A percentile compares a stretch with the other conserved stretches of the same genome.
These are phyloP conservation scores for Trichoderma sp. DNA, from an alignment of 2,329 filamentous ascomycete genomes.

Conservation along the genomic window DNA sequence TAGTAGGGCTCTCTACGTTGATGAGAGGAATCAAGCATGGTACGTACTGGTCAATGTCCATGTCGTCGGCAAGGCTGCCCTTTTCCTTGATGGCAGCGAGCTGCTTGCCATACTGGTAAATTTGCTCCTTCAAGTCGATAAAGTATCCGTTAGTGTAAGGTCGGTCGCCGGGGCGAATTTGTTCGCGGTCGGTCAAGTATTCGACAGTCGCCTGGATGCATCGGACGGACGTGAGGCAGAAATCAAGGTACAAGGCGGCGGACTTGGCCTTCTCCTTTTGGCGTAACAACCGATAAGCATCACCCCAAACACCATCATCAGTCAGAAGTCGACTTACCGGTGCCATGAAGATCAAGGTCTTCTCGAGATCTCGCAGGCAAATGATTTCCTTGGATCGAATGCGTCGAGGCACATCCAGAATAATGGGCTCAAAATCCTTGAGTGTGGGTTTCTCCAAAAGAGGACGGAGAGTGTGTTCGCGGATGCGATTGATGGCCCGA, in stretches of 20 bases:
- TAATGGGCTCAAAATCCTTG: constrained; percentile 78
- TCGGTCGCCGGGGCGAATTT: constrained; percentile 78
- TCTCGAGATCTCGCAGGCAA: constrained; percentile 90
- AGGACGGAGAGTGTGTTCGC: constrained; percentile 75
- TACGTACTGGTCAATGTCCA: constrained; percentile 61
- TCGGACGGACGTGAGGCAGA: constrained; percentile 86
- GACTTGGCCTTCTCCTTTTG: constrained; percentile 76
- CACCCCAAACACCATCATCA: constrained; percentile 60
- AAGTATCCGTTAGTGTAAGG: constrained; percentile 97
- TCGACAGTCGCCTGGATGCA: constrained; percentile 89
- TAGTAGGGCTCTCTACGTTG: constrained; percentile 32
- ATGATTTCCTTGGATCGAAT: constrained; percentile 84
- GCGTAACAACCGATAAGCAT: constrained; percentile 69
- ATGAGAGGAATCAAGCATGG: constrained; percentile 36
- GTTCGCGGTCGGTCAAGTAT: constrained; percentile 81
- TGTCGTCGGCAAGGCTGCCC: constrained; percentile 58
- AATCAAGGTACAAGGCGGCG: constrained; percentile 73
- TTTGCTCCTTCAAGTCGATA: constrained; percentile 92
- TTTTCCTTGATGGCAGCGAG: constrained; percentile 74
- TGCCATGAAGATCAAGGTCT: constrained; percentile 86
- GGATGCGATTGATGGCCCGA: constrained; percentile 74
- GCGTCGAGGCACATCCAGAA: constrained; percentile 75
- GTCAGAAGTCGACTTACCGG: constrained; percentile 77
- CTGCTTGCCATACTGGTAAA: constrained; percentile 83
- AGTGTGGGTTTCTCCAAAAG: constrained; percentile 72